Base-by-base conservation (phyloP, 306 rosid genomes). In the Gastrolobium villosum region DNA sequence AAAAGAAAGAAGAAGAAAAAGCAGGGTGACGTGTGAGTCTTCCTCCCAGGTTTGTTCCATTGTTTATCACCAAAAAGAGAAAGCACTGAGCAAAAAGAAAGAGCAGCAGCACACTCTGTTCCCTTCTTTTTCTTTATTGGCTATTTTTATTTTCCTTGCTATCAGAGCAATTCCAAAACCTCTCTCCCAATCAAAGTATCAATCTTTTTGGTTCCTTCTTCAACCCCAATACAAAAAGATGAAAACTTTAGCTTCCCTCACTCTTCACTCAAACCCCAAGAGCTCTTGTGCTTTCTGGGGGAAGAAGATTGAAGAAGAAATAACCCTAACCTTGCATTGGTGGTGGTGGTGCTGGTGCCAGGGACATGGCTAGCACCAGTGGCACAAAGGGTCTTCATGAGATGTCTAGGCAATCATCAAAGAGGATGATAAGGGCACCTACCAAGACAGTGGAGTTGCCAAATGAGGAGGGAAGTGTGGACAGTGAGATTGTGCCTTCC, bases 291-390 rank as follows among this genome's bases (percentile, higher is more conserved):
- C 8, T 37, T 79, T 79, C 79, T 37, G 76, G 59, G 61, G 52
- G 32, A 77, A 70, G 31, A 63, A 67, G 6, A 77, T 70, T 15
- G 77, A 48, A 44, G 65, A 57, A 61, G 34, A 4, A 36, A 35
- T 1, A 20, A 20, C 10, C 75, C 45, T 77, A 28, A 36, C 43
- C 20, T 57, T 79, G 77, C 44, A 31, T 74, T 60, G 80, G 54
- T 54, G 55, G 76, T 75, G 81, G 14, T 44, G 44, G 80, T 26
- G 70, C 66, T 39, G 26, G 65, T 65, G 83, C 62, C 45, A 40
- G 74, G 45, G 63, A 48, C 56, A 93, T 93, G 99, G 99, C 98
- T 57, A 89, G 97, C 77, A 65, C 97, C 56, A 95, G 98, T 84
- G 94, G 98, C 72, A 83, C 93, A 62, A 93, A 84, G 89, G 72